Base-by-base conservation (phyloP, 306 rosid species). In the Acacia confusa region DNA sequence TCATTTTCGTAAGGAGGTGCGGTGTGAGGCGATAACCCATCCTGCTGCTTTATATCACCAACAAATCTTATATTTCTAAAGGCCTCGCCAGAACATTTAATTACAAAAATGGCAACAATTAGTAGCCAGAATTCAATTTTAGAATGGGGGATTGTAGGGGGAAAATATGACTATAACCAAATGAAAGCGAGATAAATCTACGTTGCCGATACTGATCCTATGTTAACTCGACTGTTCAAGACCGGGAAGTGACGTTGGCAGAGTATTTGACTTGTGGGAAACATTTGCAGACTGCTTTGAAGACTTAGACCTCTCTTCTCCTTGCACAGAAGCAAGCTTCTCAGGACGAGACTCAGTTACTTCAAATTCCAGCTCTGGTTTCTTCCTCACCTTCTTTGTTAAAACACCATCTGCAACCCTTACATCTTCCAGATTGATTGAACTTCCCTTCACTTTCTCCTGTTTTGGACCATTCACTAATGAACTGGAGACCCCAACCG, bases 201-300 rank as follows among this genome's bases (percentile, higher is more conserved):
- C 81, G 2, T 86, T 88, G 77, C 71, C 83, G 77, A 82, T 64
- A 78, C 82, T 84, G 78, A 82, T 64, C 74, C 83, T 84, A 83
- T 79, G 92, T 89, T 84, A 95, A 94, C 94, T 93, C 17, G 99
- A 93, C 81, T 89, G 98, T 80, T 95, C 94, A 55, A 93, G 87
- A 68, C 92, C 90, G 44, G 96, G 85, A 67, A 86, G 84, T 52
- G 86, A 87, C 70, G 91, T 81, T 65, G 97, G 81, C 81, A 84
- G 97, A 75, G 68, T 85, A 85, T 78, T 90, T 76, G 97, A 77
- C 85, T 90, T 95, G 34, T 71, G 80, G 58, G 91, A 88, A 52
- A 72, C 79, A 83, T 86, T 81, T 10, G 92, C 77, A 52, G 94
- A 82, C 80, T 88, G 97, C 91, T 92, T 91, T 19, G 78, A 74